Conservation (phyloP, 768 basidiomycete species). For the Termitomyces sp. region DNA sequence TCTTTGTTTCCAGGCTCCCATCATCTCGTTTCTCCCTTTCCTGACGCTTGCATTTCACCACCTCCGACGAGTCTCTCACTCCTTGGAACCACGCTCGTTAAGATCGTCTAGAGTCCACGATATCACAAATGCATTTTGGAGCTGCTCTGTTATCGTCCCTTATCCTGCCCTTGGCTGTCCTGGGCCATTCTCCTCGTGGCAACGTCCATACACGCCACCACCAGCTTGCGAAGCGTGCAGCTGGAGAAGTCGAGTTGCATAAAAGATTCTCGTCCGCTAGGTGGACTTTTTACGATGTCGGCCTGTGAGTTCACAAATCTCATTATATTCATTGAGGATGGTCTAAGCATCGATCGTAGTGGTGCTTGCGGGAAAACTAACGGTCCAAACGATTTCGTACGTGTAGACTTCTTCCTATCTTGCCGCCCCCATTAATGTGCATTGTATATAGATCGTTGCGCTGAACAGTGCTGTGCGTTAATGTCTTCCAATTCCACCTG, state of each 20-base stretch:
- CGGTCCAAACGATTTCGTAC: conserved; percentile 36
- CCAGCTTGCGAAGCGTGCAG: conserved; percentile 43
- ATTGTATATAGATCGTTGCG: conserved; percentile 47
- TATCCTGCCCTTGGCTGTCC: conserved; percentile 30
- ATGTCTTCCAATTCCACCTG: not conserved
- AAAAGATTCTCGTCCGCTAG: conserved; percentile 34
- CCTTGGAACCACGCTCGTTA: conserved; percentile 15
- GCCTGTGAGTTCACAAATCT: conserved; percentile 31
- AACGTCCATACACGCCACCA: conserved; percentile 32
- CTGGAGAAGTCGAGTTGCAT: conserved; percentile 33
- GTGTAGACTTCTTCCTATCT: conserved; percentile 11
- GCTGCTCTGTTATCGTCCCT: conserved; percentile 23
- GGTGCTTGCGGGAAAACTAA: conserved; percentile 52
- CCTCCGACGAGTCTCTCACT: conserved; percentile 5
- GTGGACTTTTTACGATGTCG: conserved; percentile 55
- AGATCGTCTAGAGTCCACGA: conserved; percentile 5
- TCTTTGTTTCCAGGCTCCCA: conserved; percentile 5
- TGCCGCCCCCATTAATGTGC: not conserved
- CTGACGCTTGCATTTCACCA: not conserved
- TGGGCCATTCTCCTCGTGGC: conserved; percentile 26
- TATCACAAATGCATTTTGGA: conserved; percentile 21
- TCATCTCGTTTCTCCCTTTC: not conserved
- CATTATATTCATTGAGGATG: not conserved
- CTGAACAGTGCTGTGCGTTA: conserved; percentile 35
- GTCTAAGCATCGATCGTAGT: conserved; percentile 21